A percentile compares a stretch with the other conserved stretches of the same genome.
Conservation (phyloP, 2,329 filamentous ascomycete species). For the Blastomyces gilchristii region DNA sequence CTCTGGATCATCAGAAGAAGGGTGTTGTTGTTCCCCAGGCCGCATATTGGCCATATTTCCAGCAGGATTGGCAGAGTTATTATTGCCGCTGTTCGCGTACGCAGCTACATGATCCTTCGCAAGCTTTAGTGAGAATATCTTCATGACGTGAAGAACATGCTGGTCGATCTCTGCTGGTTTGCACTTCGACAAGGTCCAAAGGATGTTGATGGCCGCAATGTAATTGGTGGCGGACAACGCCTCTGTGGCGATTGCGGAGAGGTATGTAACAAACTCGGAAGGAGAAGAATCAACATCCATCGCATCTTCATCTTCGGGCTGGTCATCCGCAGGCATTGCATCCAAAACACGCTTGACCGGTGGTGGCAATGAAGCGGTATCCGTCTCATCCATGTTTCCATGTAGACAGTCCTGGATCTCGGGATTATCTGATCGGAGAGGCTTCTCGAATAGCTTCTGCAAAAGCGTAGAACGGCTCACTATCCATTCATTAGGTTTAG, state of each 20-base stretch:
- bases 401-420: slow-evolving; percentile 93
- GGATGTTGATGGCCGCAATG: slow-evolving; percentile 77
- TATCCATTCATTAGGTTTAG: slow-evolving; percentile 86
- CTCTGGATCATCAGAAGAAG: slow-evolving; percentile 55
- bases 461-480: slow-evolving; percentile 63
- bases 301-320: slow-evolving; percentile 74
- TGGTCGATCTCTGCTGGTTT: slow-evolving; percentile 81
- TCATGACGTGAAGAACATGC: slow-evolving; percentile 82
- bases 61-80: slow-evolving; percentile 23
- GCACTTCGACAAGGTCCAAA: slow-evolving; percentile 82
- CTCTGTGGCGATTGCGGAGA: slow-evolving; percentile 80
- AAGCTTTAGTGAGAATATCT: slow-evolving; percentile 81
- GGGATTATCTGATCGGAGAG: slow-evolving; percentile 73
- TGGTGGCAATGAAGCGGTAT: slow-evolving; percentile 61
- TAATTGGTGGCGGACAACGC: slow-evolving; percentile 72
- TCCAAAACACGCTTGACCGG: slow-evolving; percentile 75
- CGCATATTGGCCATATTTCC: not conserved
- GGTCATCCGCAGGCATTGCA: slow-evolving; percentile 69
- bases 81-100: slow-evolving; percentile 46
- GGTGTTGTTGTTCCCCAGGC: slow-evolving; percentile 19
- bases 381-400: slow-evolving; percentile 56
- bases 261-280: slow-evolving; percentile 75
- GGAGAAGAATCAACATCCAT: slow-evolving; percentile 64
- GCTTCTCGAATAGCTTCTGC: slow-evolving; percentile 83
- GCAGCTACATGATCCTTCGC: slow-evolving; percentile 82